Conservation (phyloP, 2,329 filamentous ascomycete species). For the Pseudofabraea citricarpa region DNA sequence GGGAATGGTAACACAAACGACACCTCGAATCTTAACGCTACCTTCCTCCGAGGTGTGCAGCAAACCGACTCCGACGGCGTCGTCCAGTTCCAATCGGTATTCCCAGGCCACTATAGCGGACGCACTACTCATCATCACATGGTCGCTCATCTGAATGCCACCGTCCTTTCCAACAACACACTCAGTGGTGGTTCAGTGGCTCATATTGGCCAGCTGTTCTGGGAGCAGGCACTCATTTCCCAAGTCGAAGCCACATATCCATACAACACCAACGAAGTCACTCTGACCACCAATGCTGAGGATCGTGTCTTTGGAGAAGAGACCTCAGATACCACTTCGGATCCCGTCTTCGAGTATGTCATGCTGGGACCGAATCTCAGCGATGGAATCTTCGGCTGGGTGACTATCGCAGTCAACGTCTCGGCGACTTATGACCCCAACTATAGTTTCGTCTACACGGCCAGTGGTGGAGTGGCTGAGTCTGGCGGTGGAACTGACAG, state of each 20-base stretch:
- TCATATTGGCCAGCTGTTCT: conserved; percentile 49
- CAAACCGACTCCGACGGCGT: conserved; percentile 36
- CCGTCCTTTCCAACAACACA: conserved; percentile 35
- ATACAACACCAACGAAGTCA: conserved; percentile 42
- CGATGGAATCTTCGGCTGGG: conserved; percentile 52
- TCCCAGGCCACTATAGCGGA: conserved; percentile 40
- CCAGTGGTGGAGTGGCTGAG: conserved; percentile 1
- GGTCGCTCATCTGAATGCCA: conserved; percentile 10
- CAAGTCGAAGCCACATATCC: conserved; percentile 45
- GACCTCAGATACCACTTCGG: conserved; percentile 37
- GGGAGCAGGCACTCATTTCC: conserved; percentile 55
- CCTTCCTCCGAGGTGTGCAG: conserved; percentile 38
- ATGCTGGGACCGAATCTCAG: conserved; percentile 47
- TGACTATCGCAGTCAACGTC: conserved; percentile 35
- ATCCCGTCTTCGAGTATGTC: conserved; percentile 53
- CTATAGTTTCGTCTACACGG: conserved; percentile 5
- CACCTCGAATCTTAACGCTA: conserved; percentile 30
- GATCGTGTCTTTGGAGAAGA: conserved; percentile 42
- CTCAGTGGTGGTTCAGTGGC: conserved; percentile 46
- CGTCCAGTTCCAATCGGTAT: conserved; percentile 36
- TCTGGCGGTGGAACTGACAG: conserved; percentile 2
- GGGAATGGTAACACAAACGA: conserved; percentile 38
- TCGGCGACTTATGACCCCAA: conserved; percentile 3
- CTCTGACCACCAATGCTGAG: conserved; percentile 41
- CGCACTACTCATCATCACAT: conserved; percentile 43